A percentile compares a stretch with the other conserved stretches of the same genome.
Evolutionary conservation across 208 protist species (phyloP).

Genomic region (Leishmania braziliensis): DNA sequence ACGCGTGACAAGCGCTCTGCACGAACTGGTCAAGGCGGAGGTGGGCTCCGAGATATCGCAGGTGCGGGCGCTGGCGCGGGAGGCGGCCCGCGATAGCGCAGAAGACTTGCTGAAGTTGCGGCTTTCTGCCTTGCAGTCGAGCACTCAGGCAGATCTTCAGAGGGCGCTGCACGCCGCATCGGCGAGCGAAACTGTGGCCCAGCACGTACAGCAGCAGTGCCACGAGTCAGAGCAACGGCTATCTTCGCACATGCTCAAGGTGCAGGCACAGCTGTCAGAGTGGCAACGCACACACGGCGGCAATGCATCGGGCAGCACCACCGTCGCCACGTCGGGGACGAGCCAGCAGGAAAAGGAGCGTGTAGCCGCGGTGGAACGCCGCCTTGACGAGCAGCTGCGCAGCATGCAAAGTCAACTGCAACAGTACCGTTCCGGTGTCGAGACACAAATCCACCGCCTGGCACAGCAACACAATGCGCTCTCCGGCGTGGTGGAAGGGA

Average conservation of each 20-base stretch:
- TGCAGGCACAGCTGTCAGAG: slow-evolving; percentile 30
- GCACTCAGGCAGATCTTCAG: slow-evolving; percentile 53
- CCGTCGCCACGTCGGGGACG: background rate
- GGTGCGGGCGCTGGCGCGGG: slow-evolving; percentile 70
- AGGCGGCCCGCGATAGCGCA: slow-evolving; percentile 62
- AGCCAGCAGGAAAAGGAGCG: slow-evolving; percentile 15
- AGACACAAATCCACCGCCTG: slow-evolving; percentile 19
- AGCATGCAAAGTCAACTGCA: slow-evolving; percentile 16
- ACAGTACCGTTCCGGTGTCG: slow-evolving; percentile 19
- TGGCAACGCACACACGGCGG: slow-evolving; percentile 22
- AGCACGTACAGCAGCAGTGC: slow-evolving; percentile 35
- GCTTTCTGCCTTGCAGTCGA: slow-evolving; percentile 49
- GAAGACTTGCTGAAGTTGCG: slow-evolving; percentile 70
- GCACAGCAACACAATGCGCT: slow-evolving; percentile 29
- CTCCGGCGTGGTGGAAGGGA: slow-evolving; percentile 26
- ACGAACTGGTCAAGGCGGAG: slow-evolving; percentile 56
- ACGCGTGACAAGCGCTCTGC: slow-evolving; percentile 36
- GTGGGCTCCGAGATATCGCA: slow-evolving; percentile 68
- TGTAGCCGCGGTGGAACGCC: slow-evolving; percentile 7
- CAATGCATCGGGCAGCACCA: slow-evolving; percentile 11
- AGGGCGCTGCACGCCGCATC: slow-evolving; percentile 51
- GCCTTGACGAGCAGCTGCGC: slow-evolving; percentile 20
- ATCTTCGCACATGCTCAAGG: slow-evolving; percentile 19
- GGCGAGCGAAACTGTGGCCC: slow-evolving; percentile 39
- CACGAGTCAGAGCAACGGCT: slow-evolving; percentile 19